A percentile compares a stretch with the other conserved stretches of the same genome.
These are phyloP conservation scores for Candida manassasensis DNA, from an alignment of 805 yeast genomes.

Conservation along the genomic window DNA sequence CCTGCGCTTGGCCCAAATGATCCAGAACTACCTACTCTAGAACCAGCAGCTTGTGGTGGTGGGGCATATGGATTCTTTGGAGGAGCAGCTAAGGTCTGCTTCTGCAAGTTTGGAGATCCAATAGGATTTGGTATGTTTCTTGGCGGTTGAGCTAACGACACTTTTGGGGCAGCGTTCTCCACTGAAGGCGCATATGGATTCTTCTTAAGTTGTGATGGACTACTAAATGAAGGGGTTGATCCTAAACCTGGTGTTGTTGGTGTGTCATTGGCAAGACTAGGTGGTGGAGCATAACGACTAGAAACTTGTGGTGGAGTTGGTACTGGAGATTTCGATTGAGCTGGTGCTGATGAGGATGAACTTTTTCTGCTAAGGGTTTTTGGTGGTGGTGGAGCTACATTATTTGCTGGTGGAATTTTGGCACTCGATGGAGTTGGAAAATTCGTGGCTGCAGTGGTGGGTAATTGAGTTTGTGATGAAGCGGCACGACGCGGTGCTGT, in stretches of 20 bases:
- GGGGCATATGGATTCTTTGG: conserved; percentile 33
- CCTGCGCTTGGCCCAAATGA: conserved; percentile 15
- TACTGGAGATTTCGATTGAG: conserved; percentile 11
- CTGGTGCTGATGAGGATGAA: conserved; percentile 17
- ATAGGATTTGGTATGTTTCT: conserved; percentile 4
- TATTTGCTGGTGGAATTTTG: conserved; percentile 6
- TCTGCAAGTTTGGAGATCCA: conserved; percentile 2
- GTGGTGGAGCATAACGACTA: conserved; percentile 33
- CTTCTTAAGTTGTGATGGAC: conserved; percentile 7
- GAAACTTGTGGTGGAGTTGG: conserved; percentile 20
- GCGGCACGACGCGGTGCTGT: conserved; percentile 40
- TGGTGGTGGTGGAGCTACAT: conserved; percentile 22
- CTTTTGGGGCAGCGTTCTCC: conserved; percentile 11
- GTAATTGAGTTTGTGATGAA: conserved; percentile 21
- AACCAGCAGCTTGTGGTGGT: conserved; percentile 14
- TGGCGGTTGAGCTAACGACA: conserved; percentile 19
- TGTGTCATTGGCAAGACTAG: conserved; percentile 4
- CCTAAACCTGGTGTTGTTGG: conserved; percentile 10
- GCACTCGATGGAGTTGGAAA: conserved; percentile 17
- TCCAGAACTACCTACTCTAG: conserved; percentile 11
- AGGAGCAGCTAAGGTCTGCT: conserved; percentile 18
- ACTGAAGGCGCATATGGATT: conserved; percentile 12
- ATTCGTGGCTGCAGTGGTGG: conserved; percentile 19
- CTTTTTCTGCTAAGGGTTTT: conserved; percentile 22
- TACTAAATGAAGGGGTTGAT: conserved; percentile 10